A percentile compares a stretch with the other conserved stretches of the same genome.
phyloP scores from a whole-genome alignment of 2,329 filamentous ascomycete species.

The Paramyrothecium roridum region DNA sequence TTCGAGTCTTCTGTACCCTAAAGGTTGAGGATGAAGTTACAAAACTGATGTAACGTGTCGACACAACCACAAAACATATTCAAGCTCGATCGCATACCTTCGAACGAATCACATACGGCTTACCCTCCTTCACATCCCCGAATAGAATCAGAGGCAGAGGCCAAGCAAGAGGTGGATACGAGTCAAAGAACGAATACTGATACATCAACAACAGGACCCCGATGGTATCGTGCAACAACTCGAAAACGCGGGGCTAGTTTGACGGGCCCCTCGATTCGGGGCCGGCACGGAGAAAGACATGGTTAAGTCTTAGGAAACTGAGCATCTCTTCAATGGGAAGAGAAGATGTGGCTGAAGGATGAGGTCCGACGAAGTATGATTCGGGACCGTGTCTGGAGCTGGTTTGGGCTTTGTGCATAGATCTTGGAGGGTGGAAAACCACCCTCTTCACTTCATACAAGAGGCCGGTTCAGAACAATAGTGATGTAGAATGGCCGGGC shows the following conservation, averaged over 20 bases:
- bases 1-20: constrained; percentile 13
- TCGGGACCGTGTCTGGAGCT: constrained; percentile 10
- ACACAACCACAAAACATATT: constrained; percentile 4
- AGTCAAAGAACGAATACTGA: constrained; percentile 20
- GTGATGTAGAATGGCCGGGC: not conserved
- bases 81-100: constrained; percentile 13
- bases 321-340: constrained; percentile 30
- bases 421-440: constrained; percentile 44
- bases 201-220: constrained; percentile 22
- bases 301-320: constrained; percentile 23
- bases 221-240: constrained; percentile 21
- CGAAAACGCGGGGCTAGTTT: constrained; percentile 23
- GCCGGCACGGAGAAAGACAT: not conserved
- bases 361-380: constrained; percentile 15
- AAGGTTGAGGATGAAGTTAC: constrained; percentile 89
- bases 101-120: constrained; percentile 4
- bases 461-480: not conserved
- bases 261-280: constrained; percentile 5
- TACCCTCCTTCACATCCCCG: too few species aligned
- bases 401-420: constrained; percentile 33
- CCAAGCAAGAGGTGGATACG: not conserved
- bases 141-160: not conserved
- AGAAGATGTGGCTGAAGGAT: constrained; percentile 25
- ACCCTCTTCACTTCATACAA: constrained; percentile 24
- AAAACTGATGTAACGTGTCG: constrained; percentile 71